phyloP scores from a whole-genome alignment of 768 basidiomycete genomes.

The Rhizopogon sp. region DNA sequence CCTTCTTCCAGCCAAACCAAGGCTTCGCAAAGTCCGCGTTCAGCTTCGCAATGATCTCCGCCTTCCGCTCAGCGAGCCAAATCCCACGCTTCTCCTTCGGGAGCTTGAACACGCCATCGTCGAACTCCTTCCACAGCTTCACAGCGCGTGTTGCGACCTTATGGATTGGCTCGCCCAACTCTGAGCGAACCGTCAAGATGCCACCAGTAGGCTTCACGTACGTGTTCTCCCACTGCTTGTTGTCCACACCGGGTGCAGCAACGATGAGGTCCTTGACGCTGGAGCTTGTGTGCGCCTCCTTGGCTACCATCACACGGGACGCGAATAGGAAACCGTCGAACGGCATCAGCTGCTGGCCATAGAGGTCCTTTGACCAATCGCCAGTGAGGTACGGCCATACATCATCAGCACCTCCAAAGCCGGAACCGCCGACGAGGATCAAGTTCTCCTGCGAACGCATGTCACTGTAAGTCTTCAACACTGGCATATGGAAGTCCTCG shows the following conservation, averaged over 20 bases:
- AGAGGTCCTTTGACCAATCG: slow-evolving; percentile 84
- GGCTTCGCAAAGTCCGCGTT: slow-evolving; percentile 96
- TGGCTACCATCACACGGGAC: slow-evolving; percentile 97
- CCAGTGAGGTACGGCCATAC: slow-evolving; percentile 97
- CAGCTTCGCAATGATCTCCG: slow-evolving; percentile 85
- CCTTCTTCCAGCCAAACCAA: slow-evolving; percentile 98
- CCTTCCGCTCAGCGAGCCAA: slow-evolving; percentile 84
- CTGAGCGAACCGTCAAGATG: slow-evolving; percentile 93
- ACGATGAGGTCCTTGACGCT: slow-evolving; percentile 97
- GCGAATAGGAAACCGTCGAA: slow-evolving; percentile 98
- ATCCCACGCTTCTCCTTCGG: slow-evolving; percentile 91
- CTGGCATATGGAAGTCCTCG: slow-evolving; percentile 98
- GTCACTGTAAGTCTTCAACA: slow-evolving; percentile 82
- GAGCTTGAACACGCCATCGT: slow-evolving; percentile 91
- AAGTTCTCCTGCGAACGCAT: slow-evolving; percentile 91
- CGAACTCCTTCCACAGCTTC: slow-evolving; percentile 99
- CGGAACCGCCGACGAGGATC: slow-evolving; percentile 87
- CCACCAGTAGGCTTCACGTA: slow-evolving; percentile 94
- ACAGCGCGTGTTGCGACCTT: slow-evolving; percentile 97
- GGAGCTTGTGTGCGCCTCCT: slow-evolving; percentile 93
- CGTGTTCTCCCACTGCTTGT: slow-evolving; percentile 90
- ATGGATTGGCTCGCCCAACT: slow-evolving; percentile 98
- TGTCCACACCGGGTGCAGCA: slow-evolving; percentile 86
- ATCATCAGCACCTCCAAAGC: slow-evolving; percentile 93
- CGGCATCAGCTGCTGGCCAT: slow-evolving; percentile 90